Conservation (phyloP, 352 stramenopile genomes). For the Globisporangium middletonii region DNA sequence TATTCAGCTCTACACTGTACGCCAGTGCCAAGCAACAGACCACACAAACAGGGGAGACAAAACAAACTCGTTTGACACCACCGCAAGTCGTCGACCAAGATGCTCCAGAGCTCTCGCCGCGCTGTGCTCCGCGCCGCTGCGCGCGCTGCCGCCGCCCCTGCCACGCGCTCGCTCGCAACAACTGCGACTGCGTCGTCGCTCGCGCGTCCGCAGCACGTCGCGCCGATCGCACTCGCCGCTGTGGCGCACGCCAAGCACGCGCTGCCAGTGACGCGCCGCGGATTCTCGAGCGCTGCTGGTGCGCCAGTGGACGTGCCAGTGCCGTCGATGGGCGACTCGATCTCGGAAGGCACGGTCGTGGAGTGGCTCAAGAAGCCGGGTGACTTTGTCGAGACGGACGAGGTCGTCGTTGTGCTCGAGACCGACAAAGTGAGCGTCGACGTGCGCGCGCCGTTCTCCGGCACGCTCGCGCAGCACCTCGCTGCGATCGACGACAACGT, state of each 20-base stretch:
- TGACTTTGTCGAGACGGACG: slow-evolving; percentile 90
- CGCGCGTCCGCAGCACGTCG: neutral
- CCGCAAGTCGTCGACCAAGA: neutral
- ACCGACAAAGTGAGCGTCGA: slow-evolving; percentile 92
- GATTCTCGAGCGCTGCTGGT: slow-evolving; percentile 22
- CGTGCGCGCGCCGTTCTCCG: slow-evolving; percentile 64
- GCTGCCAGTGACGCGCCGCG: slow-evolving; percentile 21
- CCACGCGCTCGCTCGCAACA: slow-evolving; percentile 4
- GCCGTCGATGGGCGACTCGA: slow-evolving; percentile 93
- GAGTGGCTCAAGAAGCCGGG: slow-evolving; percentile 91
- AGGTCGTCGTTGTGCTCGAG: slow-evolving; percentile 96
- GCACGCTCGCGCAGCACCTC: slow-evolving; percentile 88
- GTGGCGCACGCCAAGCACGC: slow-evolving; percentile 4
- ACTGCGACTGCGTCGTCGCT: slow-evolving; percentile 1
- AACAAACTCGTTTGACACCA: neutral
- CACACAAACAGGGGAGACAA: neutral
- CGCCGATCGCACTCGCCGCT: neutral
- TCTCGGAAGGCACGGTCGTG: slow-evolving; percentile 97
- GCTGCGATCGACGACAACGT: slow-evolving; percentile 93
- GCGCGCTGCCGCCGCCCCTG: slow-evolving; percentile 13
- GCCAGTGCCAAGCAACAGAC: neutral
- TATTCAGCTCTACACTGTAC: neutral
- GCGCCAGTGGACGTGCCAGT: slow-evolving; percentile 46
- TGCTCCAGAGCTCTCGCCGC: slow-evolving; percentile 25
- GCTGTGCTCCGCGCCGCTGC: slow-evolving; percentile 18